These are phyloP conservation scores for Golubevia sp. DNA, from an alignment of 1,284 basidiomycete species.

Conservation along the genomic window DNA sequence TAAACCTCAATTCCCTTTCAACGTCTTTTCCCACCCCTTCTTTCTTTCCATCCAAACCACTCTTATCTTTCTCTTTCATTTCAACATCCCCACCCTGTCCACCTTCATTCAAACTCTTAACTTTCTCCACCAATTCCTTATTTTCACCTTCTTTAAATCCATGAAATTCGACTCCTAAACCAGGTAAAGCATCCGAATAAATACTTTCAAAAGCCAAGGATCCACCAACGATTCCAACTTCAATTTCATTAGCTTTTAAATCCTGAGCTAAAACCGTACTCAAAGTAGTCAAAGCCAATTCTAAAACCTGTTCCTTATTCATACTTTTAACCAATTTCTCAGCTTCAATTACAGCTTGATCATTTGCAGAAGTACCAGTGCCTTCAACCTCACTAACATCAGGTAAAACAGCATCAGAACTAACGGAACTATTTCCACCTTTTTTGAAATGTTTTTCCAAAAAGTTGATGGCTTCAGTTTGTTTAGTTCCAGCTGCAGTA, in stretches of 20 bases:
- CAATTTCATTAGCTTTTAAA: conserved; percentile 52
- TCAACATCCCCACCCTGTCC: not conserved
- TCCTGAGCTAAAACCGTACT: conserved; percentile 57
- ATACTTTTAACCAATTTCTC: conserved; percentile 33
- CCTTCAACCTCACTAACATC: too few relatives aligned
- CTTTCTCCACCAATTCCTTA: not conserved
- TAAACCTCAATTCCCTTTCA: conserved; percentile 38
- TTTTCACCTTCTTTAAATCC: not conserved
- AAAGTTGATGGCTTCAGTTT: conserved; percentile 59
- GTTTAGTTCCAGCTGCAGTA: conserved; percentile 54
- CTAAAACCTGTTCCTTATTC: conserved; percentile 39
- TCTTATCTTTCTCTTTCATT: not conserved
- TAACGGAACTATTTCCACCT: too few relatives aligned
- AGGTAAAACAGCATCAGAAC: too few relatives aligned
- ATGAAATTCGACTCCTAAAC: conserved; percentile 18
- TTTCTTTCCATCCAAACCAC: not conserved
- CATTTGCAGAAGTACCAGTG: conserved; percentile 12
- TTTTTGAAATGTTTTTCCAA: conserved; percentile 61
- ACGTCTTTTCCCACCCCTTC: conserved; percentile 10
- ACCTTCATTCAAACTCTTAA: not conserved
- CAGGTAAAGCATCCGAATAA: conserved; percentile 10
- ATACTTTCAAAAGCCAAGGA: conserved; percentile 16
- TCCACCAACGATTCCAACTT: conserved; percentile 55
- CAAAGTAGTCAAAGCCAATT: conserved; percentile 54
- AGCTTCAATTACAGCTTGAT: conserved; percentile 48